Base-by-base conservation (phyloP, 2,329 filamentous ascomycete genomes). In the Colletotrichum camelliae region DNA sequence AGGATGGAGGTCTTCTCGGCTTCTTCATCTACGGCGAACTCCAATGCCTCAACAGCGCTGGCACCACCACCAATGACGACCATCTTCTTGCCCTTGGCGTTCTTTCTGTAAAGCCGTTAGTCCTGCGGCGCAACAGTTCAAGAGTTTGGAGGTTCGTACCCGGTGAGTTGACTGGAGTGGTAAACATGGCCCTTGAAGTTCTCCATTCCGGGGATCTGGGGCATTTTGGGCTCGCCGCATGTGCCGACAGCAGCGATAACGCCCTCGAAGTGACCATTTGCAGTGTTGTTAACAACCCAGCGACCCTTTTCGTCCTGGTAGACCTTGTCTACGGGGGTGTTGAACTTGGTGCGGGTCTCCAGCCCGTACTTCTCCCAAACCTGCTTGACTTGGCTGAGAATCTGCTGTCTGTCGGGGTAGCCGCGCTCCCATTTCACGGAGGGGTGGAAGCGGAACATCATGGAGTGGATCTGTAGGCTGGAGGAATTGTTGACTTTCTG, bases 391-490 rank as follows among this genome's bases (percentile, higher is more conserved):
- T 96, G 93, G 29, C 89, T 88, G 58, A 96, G 88, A 75, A 97
- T 97, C 83, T 96, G 92, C 77, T 93, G 86, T 66, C 94, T 92
- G 76, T 93, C 89, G 0, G 95, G 95, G 80, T 97, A 97, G n/a
- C 94, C 94, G 35, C 88, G 87, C 39, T 90, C 87, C 92, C 94
- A 97, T 76, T 90, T 88, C 2, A 97, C 91, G 0, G 93, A 94
- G 0, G 95, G 95, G 79, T 96, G 94, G 82, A 97, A 98, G 27
- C 95, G 91, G 83, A 96, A 97, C 95, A 97, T 97, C 74, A 96
- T 83, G 24, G 93, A 95, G 82, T 97, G 94, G 27, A 97, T 96
- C 81, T 97, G 95, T 1, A 97, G 89, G 18, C 94, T 92, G 0
- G 94, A 96, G 0, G 94, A 96, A 67, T 94, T 94, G 85, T 97